A percentile compares a stretch with the other conserved stretches of the same genome.
These are phyloP conservation scores for Tylopilus orsonianus DNA, from an alignment of 1,284 basidiomycete genomes.

Conservation along the genomic window DNA sequence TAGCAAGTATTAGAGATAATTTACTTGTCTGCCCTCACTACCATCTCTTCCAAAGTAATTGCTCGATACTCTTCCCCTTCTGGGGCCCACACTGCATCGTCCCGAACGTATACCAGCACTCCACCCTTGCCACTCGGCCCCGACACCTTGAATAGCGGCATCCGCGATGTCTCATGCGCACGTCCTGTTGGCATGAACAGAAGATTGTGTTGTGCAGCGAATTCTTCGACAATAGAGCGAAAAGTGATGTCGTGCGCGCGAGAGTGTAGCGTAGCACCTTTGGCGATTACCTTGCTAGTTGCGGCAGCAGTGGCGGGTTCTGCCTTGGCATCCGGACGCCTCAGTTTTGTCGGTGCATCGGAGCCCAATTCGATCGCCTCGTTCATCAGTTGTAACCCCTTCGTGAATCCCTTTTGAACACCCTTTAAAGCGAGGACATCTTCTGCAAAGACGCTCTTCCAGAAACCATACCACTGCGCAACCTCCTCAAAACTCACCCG, in stretches of 20 bases:
- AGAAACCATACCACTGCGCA: constrained; percentile 87
- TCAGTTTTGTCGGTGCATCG: constrained; percentile 65
- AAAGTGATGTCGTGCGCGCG: constrained; percentile 84
- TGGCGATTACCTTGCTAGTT: constrained; percentile 16
- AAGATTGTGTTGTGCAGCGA: constrained; percentile 79
- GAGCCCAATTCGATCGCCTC: constrained; percentile 83
- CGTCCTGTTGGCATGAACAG: constrained; percentile 85
- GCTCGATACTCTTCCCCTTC: constrained; percentile 59
- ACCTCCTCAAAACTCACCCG: constrained; percentile 86
- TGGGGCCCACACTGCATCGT: constrained; percentile 85
- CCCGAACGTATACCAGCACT: constrained; percentile 78
- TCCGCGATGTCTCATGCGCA: constrained; percentile 78
- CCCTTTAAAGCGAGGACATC: constrained; percentile 62
- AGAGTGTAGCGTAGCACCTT: constrained; percentile 36
- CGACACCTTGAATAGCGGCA: constrained; percentile 85
- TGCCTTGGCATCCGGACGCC: constrained; percentile 59
- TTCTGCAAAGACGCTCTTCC: constrained; percentile 82
- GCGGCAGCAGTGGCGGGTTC: constrained; percentile 37
- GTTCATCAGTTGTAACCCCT: constrained; percentile 90
- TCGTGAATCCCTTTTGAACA: constrained; percentile 77
- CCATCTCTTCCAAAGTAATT: constrained; percentile 68
- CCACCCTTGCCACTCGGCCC: constrained; percentile 83
- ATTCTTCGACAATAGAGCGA: constrained; percentile 87
- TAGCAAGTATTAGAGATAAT: no score
- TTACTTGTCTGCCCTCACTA: constrained; percentile 52